Evolutionary conservation across 768 basidiomycete genomes (phyloP), one percentile per base, ranked within the genome.

Genomic region (Phaeotremella fagi): DNA sequence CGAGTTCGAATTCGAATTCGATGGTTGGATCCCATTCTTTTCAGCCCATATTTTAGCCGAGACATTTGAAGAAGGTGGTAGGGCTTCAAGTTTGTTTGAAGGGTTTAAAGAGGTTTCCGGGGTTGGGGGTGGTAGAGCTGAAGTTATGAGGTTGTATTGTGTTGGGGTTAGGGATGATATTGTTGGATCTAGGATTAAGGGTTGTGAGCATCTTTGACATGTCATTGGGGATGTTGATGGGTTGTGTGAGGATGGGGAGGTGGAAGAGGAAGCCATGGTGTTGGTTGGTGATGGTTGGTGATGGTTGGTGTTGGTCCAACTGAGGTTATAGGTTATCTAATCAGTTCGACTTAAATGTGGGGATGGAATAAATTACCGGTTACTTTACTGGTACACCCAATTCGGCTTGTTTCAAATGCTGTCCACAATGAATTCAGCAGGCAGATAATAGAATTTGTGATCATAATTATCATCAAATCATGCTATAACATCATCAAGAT

Each of bases 171-270:
- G 78, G 70, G 90, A 86, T 45, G 87, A 80, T 14, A 95, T 78
- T n/a, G 90, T 91, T n/a, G 84, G 85, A 78, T 97, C 92, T 62
- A 90, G 81, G 82, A 90, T 85, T 28, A 95, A 77, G 4, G 88
- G 88, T 68, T 92, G 45, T 11, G 12, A 20, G 20, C 38, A 41
- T 41, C 38, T 7, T 22, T 41, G 38, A 22, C 38, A 41, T 11
- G 38, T 41, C 38, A 41, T 11, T 14, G 38, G 12, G 38, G 38
- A 7, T 7, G 38, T 41, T 33, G n/a, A n/a, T n/a, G n/a, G n/a
- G n/a, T n/a, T n/a, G 33, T 41, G 12, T 6, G 7, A 6, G 12
- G 38, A 41, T 7, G 38, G 7, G 18, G 12, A 20, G 6, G 12
- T 11, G 18, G 38, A 41, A 20, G 38, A 41, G 7, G 38, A 41